Conservation (phyloP, 2,329 filamentous ascomycete species). For the Fusarium piperis region DNA sequence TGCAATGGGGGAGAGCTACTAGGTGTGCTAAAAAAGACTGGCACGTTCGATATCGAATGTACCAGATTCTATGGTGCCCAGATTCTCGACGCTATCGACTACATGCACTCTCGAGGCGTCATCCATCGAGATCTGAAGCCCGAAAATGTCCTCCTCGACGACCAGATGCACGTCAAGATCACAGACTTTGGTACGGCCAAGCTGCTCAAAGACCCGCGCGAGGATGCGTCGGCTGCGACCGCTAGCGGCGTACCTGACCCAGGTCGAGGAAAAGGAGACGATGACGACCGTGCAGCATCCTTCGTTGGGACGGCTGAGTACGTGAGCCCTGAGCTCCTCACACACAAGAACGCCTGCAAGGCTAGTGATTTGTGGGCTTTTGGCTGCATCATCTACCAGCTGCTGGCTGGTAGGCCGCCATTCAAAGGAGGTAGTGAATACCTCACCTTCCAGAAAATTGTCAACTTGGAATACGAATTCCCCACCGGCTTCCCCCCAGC, state of each 20-base stretch:
- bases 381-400: slow-evolving; percentile 96
- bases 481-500: slow-evolving; percentile 86
- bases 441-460: slow-evolving; percentile 97
- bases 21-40: slow-evolving; percentile 91
- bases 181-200: slow-evolving; percentile 99
- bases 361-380: slow-evolving; percentile 98
- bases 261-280: slow-evolving; percentile 53
- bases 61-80: slow-evolving; percentile 94
- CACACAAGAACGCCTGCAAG: slow-evolving; percentile 96
- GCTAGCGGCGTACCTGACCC: slow-evolving; percentile 50
- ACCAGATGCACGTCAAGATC: slow-evolving; percentile 97
- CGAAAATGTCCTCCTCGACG: slow-evolving; percentile 94
- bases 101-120: slow-evolving; percentile 96
- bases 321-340: slow-evolving; percentile 95
- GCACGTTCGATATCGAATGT: slow-evolving; percentile 95
- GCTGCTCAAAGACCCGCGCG: slow-evolving; percentile 66
- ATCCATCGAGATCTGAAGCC: slow-evolving; percentile 98
- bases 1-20: slow-evolving; percentile 92
- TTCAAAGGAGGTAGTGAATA: slow-evolving; percentile 98
- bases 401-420: slow-evolving; percentile 92
- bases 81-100: slow-evolving; percentile 94
- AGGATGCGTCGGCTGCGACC: slow-evolving; percentile 49
- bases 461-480: slow-evolving; percentile 92
- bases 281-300: slow-evolving; percentile 83
- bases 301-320: slow-evolving; percentile 99